Conservation (phyloP, 129 eudicot species). For the Lactuca sativa region DNA sequence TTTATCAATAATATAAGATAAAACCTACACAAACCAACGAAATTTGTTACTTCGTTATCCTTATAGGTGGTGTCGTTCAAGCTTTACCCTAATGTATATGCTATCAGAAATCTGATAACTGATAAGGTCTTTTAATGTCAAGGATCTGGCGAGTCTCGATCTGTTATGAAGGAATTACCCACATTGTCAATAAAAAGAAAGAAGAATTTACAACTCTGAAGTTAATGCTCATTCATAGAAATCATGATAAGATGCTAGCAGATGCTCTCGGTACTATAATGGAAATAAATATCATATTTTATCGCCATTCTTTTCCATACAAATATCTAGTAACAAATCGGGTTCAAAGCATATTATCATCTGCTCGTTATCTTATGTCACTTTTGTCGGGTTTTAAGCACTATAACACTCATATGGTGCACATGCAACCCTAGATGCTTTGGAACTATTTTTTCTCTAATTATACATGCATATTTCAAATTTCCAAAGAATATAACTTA, state of each 20-base stretch:
- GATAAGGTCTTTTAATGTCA: conserved; percentile 26
- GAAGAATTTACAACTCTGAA: conserved; percentile 53
- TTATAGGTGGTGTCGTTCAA: too few species aligned
- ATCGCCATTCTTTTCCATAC: conserved; percentile 57
- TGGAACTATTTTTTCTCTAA: too few species aligned
- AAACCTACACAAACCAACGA: too few species aligned
- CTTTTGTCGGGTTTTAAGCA: conserved; percentile 8
- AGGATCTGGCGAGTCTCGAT: conserved; percentile 94
- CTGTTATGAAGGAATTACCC: conserved; percentile 74
- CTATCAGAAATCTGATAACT: conserved; percentile 16
- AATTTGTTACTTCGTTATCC: too few species aligned
- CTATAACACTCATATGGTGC: too few species aligned
- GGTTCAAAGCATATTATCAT: conserved; percentile 63
- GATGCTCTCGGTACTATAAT: conserved; percentile 76
- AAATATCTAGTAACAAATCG: conserved; percentile 74
- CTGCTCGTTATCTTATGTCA: conserved; percentile 66
- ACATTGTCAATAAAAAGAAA: conserved; percentile 42
- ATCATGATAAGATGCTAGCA: conserved; percentile 61
- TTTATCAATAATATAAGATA: too few species aligned
- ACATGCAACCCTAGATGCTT: too few species aligned
- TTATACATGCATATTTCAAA: too few species aligned
- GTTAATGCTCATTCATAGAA: conserved; percentile 63
- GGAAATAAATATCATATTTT: conserved; percentile 65
- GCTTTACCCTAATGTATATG: not conserved
- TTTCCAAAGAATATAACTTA: too few species aligned